Evolutionary conservation across 768 basidiomycete species (phyloP).

Genomic region (Tricholoma hemisulphureum): DNA sequence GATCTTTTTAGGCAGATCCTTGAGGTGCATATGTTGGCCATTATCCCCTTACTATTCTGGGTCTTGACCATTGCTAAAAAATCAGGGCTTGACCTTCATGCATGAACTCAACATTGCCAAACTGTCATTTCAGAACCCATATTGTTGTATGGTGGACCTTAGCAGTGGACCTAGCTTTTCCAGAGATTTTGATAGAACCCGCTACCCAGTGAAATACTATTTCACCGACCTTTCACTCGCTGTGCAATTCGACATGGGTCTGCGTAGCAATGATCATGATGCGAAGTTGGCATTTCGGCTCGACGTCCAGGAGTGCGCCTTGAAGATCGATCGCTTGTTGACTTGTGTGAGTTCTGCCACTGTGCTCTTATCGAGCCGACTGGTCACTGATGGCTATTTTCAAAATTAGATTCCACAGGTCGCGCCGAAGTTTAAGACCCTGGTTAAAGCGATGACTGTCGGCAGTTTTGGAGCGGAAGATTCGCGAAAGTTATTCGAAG

Average conservation of each 20-base stretch:
- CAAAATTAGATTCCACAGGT: conserved; percentile 43
- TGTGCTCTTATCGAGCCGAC: background rate
- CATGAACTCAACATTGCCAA: conserved; percentile 45
- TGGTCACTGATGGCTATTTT: background rate
- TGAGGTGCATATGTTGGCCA: conserved; percentile 35
- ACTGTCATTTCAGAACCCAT: conserved; percentile 33
- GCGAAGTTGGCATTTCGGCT: conserved; percentile 24
- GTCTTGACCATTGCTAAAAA: background rate
- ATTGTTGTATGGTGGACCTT: conserved; percentile 44
- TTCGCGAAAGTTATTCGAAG: conserved; percentile 48
- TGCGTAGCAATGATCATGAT: conserved; percentile 2
- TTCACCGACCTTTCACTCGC: conserved; percentile 30
- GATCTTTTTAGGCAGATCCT: conserved; percentile 52
- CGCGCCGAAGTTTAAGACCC: conserved; percentile 38
- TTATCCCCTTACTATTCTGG: background rate
- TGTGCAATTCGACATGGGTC: conserved; percentile 16
- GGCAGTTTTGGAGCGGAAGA: conserved; percentile 51
- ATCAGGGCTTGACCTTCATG: conserved; percentile 46
- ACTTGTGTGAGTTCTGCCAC: conserved; percentile 26
- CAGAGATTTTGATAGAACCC: conserved; percentile 15
- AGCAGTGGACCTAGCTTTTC: conserved; percentile 30
- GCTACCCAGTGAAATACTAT: conserved; percentile 29
- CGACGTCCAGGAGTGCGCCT: conserved; percentile 42
- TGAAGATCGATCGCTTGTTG: conserved; percentile 37
- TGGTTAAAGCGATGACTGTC: conserved; percentile 47